Conservation (phyloP, 495 filamentous ascomycete genomes). For the Lasiosphaeria ovina region DNA sequence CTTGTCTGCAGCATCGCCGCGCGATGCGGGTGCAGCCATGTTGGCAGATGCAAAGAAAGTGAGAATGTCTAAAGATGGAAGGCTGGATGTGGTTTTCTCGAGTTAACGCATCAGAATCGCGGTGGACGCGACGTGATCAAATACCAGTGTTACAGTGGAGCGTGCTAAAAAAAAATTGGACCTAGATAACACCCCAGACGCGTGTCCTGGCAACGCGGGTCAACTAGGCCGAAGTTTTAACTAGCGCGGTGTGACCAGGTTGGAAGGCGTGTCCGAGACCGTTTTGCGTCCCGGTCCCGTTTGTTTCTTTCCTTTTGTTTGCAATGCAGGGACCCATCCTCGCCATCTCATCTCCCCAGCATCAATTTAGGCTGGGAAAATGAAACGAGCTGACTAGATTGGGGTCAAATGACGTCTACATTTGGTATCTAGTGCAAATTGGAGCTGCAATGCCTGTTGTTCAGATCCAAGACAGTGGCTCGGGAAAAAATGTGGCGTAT, state of each 20-base stretch:
- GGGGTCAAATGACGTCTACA: neutral
- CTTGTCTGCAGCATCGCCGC: neutral
- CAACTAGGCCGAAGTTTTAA: neutral
- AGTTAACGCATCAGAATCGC: neutral
- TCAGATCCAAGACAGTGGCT: too few species aligned
- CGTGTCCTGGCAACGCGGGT: neutral
- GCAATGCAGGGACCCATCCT: too few species aligned
- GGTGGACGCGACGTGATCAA: neutral
- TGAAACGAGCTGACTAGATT: neutral
- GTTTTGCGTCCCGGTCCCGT: neutral
- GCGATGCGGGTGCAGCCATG: neutral
- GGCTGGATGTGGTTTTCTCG: too few species aligned
- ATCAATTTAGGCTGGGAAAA: too few species aligned
- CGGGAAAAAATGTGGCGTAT: too few species aligned
- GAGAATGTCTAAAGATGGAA: neutral
- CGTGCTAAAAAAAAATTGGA: neutral
- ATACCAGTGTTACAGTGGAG: neutral
- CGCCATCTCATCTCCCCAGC: neutral
- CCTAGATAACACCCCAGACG: too few species aligned
- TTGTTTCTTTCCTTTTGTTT: neutral
- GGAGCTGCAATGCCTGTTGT: neutral
- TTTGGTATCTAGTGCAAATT: neutral
- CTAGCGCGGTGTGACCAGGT: neutral
- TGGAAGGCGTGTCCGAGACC: neutral
- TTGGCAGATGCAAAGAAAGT: too few species aligned